Conservation (phyloP, 768 basidiomycete species). For the Rhodotorula paludigena region DNA sequence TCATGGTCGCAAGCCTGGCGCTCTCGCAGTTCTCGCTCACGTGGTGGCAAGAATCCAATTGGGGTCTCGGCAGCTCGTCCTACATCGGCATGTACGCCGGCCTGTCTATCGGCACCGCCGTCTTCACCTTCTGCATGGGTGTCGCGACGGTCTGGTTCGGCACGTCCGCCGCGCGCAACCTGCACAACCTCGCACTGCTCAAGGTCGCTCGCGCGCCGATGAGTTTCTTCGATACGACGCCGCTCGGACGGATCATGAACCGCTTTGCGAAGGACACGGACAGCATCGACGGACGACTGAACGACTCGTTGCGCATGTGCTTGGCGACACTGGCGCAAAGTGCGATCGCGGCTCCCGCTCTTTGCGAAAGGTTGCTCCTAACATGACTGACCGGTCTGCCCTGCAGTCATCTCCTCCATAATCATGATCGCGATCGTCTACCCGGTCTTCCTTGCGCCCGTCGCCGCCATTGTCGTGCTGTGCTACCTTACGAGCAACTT, state of each 20-base stretch:
- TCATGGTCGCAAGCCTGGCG: slow-evolving; percentile 4
- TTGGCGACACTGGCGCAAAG: slow-evolving; percentile 40
- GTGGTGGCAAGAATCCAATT: slow-evolving; percentile 54
- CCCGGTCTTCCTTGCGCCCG: slow-evolving; percentile 9
- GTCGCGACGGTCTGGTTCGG: slow-evolving; percentile 45
- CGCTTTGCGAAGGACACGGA: slow-evolving; percentile 28
- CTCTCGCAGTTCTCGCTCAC: slow-evolving; percentile 15
- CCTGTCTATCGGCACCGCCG: slow-evolving; percentile 56
- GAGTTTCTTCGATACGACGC: slow-evolving; percentile 73
- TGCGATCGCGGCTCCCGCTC: neutral
- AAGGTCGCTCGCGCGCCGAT: slow-evolving; percentile 77
- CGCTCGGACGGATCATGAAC: slow-evolving; percentile 45
- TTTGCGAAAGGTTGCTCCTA: neutral
- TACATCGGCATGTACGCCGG: slow-evolving; percentile 50
- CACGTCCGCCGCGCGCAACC: slow-evolving; percentile 66
- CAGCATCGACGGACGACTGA: slow-evolving; percentile 63
- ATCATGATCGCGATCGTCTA: slow-evolving; percentile 32
- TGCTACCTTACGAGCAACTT: slow-evolving; percentile 54
- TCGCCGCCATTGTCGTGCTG: slow-evolving; percentile 39
- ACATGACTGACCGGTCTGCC: neutral
- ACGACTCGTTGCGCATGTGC: slow-evolving; percentile 69
- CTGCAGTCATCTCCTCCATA: neutral
- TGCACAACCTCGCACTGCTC: slow-evolving; percentile 64
- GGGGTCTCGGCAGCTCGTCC: slow-evolving; percentile 57
- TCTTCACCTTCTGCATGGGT: slow-evolving; percentile 55